Conservation (phyloP, 169 alveolate species). For the Plasmodium inui region DNA sequence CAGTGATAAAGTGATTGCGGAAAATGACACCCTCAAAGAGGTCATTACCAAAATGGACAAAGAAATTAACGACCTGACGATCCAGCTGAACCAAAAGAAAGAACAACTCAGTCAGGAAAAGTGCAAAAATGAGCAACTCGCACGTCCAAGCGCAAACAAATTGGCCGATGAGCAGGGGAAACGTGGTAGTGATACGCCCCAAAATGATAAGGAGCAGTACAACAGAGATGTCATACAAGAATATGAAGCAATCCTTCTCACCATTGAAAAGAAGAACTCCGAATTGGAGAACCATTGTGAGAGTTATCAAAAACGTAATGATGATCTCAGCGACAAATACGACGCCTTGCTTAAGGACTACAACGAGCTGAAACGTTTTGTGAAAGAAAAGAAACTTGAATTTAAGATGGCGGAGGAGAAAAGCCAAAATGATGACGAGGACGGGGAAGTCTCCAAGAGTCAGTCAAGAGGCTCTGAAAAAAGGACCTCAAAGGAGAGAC, state of each 20-base stretch:
- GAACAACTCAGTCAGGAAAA: neutral
- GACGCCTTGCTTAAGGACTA: constrained; percentile 19
- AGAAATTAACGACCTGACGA: constrained; percentile 19
- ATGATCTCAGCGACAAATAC: constrained; percentile 32
- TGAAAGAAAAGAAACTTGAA: constrained; percentile 46
- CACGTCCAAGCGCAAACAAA: neutral
- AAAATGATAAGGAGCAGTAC: neutral
- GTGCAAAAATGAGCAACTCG: neutral
- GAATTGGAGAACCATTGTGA: constrained; percentile 61
- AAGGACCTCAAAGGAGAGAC: neutral
- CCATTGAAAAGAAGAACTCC: constrained; percentile 44
- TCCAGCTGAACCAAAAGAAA: constrained; percentile 12
- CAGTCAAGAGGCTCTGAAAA: neutral
- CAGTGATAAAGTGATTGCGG: constrained; percentile 16
- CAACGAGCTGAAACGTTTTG: constrained; percentile 20
- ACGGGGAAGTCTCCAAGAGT: neutral
- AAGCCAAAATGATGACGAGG: neutral
- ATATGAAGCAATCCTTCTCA: constrained; percentile 49
- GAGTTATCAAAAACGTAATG: constrained; percentile 19
- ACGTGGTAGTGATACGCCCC: neutral
- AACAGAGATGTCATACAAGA: constrained; percentile 4
- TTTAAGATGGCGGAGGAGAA: neutral
- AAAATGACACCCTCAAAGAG: constrained; percentile 51
- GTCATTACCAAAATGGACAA: constrained; percentile 46
- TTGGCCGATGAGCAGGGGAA: neutral